Base-by-base conservation (phyloP, 805 yeast genomes). In the Candida mattraensis region DNA sequence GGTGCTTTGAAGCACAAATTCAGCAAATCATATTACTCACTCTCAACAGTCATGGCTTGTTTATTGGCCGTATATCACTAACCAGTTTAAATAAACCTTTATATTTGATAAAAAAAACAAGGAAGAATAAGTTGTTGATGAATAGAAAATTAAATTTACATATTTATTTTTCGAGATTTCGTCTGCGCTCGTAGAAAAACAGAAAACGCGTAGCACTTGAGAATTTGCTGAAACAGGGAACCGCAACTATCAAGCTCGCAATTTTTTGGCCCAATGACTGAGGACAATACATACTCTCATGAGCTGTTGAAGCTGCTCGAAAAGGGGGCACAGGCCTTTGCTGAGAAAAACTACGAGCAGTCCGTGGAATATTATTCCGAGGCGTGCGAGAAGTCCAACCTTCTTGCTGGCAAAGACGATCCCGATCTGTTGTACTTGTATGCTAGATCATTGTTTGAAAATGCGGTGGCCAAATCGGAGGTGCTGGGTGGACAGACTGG, bases 401-500 rank as follows among this genome's bases (percentile, higher is more conserved):
- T 63, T 9, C 68, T 67, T 24, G 63, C 70, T 15, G 78, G 75
- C n/a, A 73, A 74, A 28, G 95, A 87, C 45, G 74, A 75, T 42
- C 83, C 93, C 5, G 85, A 85, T 42, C 67, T 87, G 47, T 65
- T 88, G 50, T 78, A 72, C 46, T 59, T 83, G 25, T 88, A 88
- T 47, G 96, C 96, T 2, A 78, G 80, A 56, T 79, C 95, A 0
- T 60, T 89, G 23, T 88, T 82, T 61, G 83, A 80, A 44, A 74
- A 76, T 24, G 97, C 89, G 0, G 83, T 86, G 7, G 64, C 76
- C 13, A 81, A 75, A 28, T 78, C 87, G 2, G 89, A 83, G 28
- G 82, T 89, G 4, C 70, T 89, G 42, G 95, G 95, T 12, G 82
- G 72, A 13, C 38, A 50, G 4, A 42, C 30, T 3, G 48, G 37